Evolutionary conservation across 345 rosid species (phyloP).

Genomic region (Lumnitzera racemosa): DNA sequence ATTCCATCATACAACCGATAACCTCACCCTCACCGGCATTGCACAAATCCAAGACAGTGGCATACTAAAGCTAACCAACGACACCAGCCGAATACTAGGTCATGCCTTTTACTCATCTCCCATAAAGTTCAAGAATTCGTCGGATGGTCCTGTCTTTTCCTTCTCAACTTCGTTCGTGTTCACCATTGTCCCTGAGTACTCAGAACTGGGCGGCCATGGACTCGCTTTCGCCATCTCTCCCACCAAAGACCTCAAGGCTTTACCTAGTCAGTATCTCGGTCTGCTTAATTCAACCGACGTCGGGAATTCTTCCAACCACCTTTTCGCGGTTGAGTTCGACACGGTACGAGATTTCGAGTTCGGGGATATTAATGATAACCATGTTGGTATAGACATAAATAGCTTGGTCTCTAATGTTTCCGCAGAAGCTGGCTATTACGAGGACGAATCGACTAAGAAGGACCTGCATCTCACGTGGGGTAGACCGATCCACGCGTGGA

Average conservation of each 20-base stretch:
- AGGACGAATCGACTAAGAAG: conserved; percentile 14
- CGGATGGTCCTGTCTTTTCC: conserved; percentile 36
- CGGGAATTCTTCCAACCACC: conserved; percentile 49
- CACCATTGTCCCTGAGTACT: conserved; percentile 56
- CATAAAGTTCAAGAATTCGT: conserved; percentile 48
- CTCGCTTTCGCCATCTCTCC: conserved; percentile 70
- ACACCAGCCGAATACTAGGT: conserved; percentile 40
- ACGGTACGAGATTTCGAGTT: conserved; percentile 73
- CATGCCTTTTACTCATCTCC: conserved; percentile 67
- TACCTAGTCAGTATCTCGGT: conserved; percentile 74
- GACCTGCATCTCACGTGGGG: conserved; percentile 60
- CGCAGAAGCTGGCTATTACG: conserved; percentile 35
- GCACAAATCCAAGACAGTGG: conserved; percentile 48
- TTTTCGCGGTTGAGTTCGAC: conserved; percentile 79
- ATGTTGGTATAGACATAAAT: conserved; percentile 73
- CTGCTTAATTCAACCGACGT: conserved; percentile 45
- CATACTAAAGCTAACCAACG: conserved; percentile 54
- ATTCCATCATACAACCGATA: conserved; percentile 22
- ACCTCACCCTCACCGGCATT: conserved; percentile 43
- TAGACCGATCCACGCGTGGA: conserved; percentile 59
- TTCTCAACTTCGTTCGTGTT: conserved; percentile 79
- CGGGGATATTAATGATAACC: conserved; percentile 68
- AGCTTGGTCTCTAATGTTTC: conserved; percentile 46
- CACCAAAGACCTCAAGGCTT: conserved; percentile 27
- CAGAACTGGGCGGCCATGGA: conserved; percentile 76